A percentile compares a stretch with the other conserved stretches of the same genome.
Evolutionary conservation across 805 yeast genomes (phyloP).

Genomic region (Wickerhamomyces strasburgensis): DNA sequence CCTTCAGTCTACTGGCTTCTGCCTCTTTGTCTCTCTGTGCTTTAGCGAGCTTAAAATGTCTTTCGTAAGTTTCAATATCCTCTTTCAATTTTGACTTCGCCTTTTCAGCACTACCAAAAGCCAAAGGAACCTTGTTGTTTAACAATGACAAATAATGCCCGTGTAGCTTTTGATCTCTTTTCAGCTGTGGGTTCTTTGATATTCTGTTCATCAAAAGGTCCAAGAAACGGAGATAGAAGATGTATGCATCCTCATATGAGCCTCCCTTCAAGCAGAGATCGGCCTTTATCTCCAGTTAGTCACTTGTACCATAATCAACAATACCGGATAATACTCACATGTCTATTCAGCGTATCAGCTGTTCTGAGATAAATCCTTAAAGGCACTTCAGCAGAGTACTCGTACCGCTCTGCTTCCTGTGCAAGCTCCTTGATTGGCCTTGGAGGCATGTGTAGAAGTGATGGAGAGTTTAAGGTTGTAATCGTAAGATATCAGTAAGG

Average conservation of each 20-base stretch:
- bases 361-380: conserved; percentile 52
- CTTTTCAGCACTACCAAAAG: conserved; percentile 22
- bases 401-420: conserved; percentile 47
- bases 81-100: conserved; percentile 27
- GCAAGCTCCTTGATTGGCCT: conserved; percentile 31
- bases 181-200: conserved; percentile 41
- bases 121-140: conserved; percentile 20
- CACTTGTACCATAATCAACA: too few relatives aligned
- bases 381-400: conserved; percentile 46
- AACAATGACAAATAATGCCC: conserved; percentile 13
- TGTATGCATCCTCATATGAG: conserved; percentile 45
- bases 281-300: conserved; percentile 30
- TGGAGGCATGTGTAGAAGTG: too few relatives aligned
- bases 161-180: conserved; percentile 16
- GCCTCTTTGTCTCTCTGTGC: conserved; percentile 23
- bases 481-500: too few relatives aligned
- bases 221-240: conserved; percentile 53
- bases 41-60: conserved; percentile 22
- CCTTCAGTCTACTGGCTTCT: conserved; percentile 7
- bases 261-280: conserved; percentile 38
- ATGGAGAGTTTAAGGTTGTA: too few relatives aligned
- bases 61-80: conserved; percentile 26
- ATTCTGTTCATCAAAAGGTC: conserved; percentile 49
- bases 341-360: conserved; percentile 42
- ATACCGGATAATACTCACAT: conserved; percentile 29